These are phyloP conservation scores for Mucor irregularis DNA, from an alignment of 371 early-diverging fungal genomes.

Conservation along the genomic window DNA sequence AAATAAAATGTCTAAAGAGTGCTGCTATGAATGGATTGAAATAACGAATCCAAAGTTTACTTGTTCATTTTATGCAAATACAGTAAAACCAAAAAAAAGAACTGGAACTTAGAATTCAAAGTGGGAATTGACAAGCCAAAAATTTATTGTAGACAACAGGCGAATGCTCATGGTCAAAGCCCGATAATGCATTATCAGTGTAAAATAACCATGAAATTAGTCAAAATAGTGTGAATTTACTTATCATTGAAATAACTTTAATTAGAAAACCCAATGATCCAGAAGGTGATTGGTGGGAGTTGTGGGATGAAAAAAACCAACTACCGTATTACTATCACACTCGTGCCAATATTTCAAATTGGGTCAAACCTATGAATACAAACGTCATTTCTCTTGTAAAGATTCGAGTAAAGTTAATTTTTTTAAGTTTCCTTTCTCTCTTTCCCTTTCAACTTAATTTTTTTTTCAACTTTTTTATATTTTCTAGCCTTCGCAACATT, in stretches of 20 bases:
- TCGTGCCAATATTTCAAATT: constrained; percentile 79
- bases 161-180: constrained; percentile 9
- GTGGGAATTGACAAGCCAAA: too few species aligned
- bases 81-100: not conserved
- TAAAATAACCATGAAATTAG: not conserved
- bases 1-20: constrained; percentile 2
- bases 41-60: constrained; percentile 12
- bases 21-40: constrained; percentile 12
- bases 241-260: not conserved
- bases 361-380: constrained; percentile 78
- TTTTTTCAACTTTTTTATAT: not conserved
- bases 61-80: constrained; percentile 15
- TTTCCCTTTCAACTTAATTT: not conserved
- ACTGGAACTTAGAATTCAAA: not conserved
- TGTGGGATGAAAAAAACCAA: constrained; percentile 82
- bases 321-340: constrained; percentile 91
- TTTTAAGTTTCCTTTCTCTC: not conserved
- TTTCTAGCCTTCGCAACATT: constrained; percentile 15
- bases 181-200: not conserved
- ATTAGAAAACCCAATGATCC: constrained; percentile 43
- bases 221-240: constrained; percentile 1
- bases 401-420: constrained; percentile 52
- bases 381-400: constrained; percentile 76
- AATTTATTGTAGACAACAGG: constrained; percentile 13
- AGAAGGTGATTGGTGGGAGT: constrained; percentile 93